Evolutionary conservation across 1,284 basidiomycete genomes (phyloP).

Genomic region (Pseudozyma sp.): DNA sequence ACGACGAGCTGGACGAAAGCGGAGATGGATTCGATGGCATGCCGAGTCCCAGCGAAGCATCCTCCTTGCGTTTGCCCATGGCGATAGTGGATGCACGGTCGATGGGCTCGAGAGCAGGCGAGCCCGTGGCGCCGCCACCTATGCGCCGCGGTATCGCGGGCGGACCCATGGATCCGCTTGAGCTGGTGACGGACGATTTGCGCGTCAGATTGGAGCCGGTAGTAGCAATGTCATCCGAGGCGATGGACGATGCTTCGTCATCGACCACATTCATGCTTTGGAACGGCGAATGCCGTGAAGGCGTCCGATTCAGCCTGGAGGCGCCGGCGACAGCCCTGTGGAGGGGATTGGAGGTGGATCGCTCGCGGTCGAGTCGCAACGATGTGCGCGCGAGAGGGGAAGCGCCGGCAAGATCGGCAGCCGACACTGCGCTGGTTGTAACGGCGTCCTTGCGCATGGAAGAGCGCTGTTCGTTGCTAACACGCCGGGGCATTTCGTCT

Average conservation of each 20-base stretch:
- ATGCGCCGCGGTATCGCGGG: conserved; percentile 41
- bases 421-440: conserved; percentile 1
- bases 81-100: conserved; percentile 40
- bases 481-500: conserved; percentile 13
- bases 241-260: conserved; percentile 37
- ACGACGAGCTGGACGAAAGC: conserved; percentile 27
- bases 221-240: conserved; percentile 36
- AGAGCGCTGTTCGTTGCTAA: conserved; percentile 20
- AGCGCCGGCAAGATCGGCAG: conserved; percentile 12
- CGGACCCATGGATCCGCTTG: conserved; percentile 50
- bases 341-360: conserved; percentile 36
- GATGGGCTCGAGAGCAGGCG: conserved; percentile 27
- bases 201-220: conserved; percentile 40
- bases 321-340: conserved; percentile 35
- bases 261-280: conserved; percentile 17
- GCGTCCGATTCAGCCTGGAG: conserved; percentile 22
- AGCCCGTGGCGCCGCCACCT: conserved; percentile 17
- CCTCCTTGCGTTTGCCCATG: conserved; percentile 47
- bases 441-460: conserved; percentile 13
- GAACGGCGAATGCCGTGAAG: conserved; percentile 26
- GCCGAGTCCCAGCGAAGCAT: conserved; percentile 40
- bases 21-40: conserved; percentile 42
- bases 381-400: conserved; percentile 22
- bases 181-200: conserved; percentile 49
- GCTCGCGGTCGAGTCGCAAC: conserved; percentile 31